Percentiles rank a stretch among this genome's conserved stretches.
Evolutionary conservation across 306 rosid species (phyloP).

Genomic region (Castanospermum australe): DNA sequence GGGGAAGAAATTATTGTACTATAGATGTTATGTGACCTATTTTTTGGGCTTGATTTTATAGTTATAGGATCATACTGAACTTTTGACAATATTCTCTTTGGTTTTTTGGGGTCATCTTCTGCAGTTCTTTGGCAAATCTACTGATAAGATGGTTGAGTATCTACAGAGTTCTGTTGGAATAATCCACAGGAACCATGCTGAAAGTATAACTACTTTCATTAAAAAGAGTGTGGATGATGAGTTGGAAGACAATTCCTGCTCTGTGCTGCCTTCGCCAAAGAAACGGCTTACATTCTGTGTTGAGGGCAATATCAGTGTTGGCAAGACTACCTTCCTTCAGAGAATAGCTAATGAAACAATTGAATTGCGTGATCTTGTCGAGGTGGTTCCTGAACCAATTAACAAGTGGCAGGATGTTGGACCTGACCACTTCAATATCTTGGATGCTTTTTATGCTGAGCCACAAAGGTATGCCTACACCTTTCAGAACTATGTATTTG

Average conservation of each 20-base stretch:
- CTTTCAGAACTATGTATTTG: conserved; percentile 97
- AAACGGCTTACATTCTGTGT: conserved; percentile 87
- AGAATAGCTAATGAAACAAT: conserved; percentile 90
- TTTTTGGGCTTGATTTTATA: neutral
- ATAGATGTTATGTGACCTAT: neutral
- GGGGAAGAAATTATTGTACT: neutral
- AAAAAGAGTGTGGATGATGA: conserved; percentile 91
- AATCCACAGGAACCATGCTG: too few relatives aligned
- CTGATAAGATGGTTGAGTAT: too few relatives aligned
- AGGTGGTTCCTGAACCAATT: conserved; percentile 98
- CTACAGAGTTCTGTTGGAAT: too few relatives aligned
- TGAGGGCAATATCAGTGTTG: conserved; percentile 96
- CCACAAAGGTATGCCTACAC: conserved; percentile 96
- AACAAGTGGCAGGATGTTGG: conserved; percentile 96
- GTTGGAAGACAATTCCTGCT: conserved; percentile 56
- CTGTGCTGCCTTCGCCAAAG: conserved; percentile 42
- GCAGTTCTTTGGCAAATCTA: too few relatives aligned
- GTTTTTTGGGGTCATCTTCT: neutral
- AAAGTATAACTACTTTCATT: conserved; percentile 30
- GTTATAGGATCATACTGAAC: neutral
- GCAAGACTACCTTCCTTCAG: conserved; percentile 92
- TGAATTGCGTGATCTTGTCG: conserved; percentile 91
- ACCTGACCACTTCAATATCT: conserved; percentile 91
- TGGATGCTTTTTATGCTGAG: conserved; percentile 93
- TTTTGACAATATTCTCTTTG: neutral